These are phyloP conservation scores for Exutisphaerella laricina DNA, from an alignment of 2,329 filamentous ascomycete genomes.

Conservation along the genomic window DNA sequence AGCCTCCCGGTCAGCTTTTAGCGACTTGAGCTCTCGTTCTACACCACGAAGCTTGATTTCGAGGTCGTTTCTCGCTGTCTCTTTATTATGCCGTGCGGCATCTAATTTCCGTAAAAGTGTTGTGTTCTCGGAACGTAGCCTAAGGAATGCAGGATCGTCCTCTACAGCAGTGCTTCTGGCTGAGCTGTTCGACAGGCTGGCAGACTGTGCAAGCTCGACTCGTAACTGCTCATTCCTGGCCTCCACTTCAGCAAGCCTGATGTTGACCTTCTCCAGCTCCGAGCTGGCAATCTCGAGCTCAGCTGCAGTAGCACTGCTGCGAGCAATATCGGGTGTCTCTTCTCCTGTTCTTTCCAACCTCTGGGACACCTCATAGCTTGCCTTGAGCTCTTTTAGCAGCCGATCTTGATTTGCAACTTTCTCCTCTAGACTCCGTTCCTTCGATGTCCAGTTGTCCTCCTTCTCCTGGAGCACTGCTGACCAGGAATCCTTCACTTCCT, in stretches of 20 bases:
- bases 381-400: conserved; percentile 88
- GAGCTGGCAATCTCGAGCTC: conserved; percentile 91
- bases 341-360: conserved; percentile 68
- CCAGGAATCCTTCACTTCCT: conserved; percentile 88
- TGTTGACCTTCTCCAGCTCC: conserved; percentile 83
- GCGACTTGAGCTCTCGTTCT: conserved; percentile 68
- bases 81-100: conserved; percentile 73
- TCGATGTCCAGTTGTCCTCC: conserved; percentile 91
- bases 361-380: conserved; percentile 94
- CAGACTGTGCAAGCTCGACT: conserved; percentile 82
- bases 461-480: conserved; percentile 85
- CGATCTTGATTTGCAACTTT: conserved; percentile 93
- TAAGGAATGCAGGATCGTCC: conserved; percentile 83
- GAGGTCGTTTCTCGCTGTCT: conserved; percentile 68
- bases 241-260: conserved; percentile 83
- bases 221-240: conserved; percentile 90
- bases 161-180: conserved; percentile 62
- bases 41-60: conserved; percentile 71
- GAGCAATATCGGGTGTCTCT: conserved; percentile 50
- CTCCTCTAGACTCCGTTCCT: conserved; percentile 84
- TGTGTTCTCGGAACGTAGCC: conserved; percentile 87
- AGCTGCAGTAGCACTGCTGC: conserved; percentile 69
- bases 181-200: conserved; percentile 60
- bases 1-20: conserved; percentile 74
- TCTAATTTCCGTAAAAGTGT: conserved; percentile 86